Evolutionary conservation across 2,329 filamentous ascomycete genomes (phyloP), one percentile per base, ranked within the genome.

Genomic region (Dothistroma septosporum): DNA sequence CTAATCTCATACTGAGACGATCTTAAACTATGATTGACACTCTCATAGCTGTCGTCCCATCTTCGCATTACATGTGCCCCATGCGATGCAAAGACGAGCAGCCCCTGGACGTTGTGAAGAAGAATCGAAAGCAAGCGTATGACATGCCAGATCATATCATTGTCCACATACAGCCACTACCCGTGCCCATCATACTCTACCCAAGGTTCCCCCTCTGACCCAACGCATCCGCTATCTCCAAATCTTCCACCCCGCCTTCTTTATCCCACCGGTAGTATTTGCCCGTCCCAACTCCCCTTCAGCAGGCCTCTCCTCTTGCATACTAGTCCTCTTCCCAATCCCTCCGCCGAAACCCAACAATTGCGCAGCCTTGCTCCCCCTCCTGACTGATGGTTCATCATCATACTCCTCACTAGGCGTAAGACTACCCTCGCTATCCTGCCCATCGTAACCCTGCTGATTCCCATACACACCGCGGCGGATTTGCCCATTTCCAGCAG

Each of bases 141-240:
- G n/a, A 67, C 24, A 76, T 68, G 5, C 62, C 65, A 62, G 76
- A 76, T 2, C 69, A 82, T 82, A 0, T 69, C 69, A 55, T 54
- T 62, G 14, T 12, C 33, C 7, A 70, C 76, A 66, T 82, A 82
- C 24, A 76, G 53, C 33, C 74, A 66, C 58, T 11, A 50, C 10
- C 4, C 48, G 21, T 33, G 7, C 8, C 16, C 12, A 53, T 22
- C 50, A 4, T 35, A 2, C 11, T 11, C 50, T 21, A 6, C 16
- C 19, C 24, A 19, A 10, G 19, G n/a, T 22, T 35, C 14, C 28
- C 31, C 9, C 28, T 3, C 14, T 10, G 19, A 35, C 9, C 28
- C 22, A 14, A 21, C 8, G 12, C n/a, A 3, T n/a, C 16, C 46
- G 53, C 59, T 41, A 61, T 62, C 62, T 60, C 70, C 68, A 65